phyloP scores from a whole-genome alignment of 2,329 filamentous ascomycete species.

The Daldinia sp. region DNA sequence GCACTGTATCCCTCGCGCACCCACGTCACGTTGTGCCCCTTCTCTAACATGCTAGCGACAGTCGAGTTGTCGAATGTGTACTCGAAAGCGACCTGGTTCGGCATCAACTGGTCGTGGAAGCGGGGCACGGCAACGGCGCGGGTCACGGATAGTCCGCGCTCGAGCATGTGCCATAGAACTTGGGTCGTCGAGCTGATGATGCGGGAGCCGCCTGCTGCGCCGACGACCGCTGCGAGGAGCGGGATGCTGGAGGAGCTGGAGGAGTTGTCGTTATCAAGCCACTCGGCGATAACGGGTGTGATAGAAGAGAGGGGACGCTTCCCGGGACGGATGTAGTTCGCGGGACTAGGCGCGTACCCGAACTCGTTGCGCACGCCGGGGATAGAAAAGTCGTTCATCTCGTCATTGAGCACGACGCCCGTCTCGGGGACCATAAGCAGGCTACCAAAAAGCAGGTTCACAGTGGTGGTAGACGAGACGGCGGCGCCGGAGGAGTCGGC shows the following conservation, averaged over 20 bases:
- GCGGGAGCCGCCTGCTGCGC: conserved; percentile 82
- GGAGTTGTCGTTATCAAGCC: conserved; percentile 53
- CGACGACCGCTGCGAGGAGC: conserved; percentile 75
- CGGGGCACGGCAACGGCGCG: conserved; percentile 75
- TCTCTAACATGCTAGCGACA: conserved; percentile 69
- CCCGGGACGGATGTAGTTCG: conserved; percentile 83
- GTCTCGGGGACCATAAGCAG: conserved; percentile 83
- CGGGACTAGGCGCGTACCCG: conserved; percentile 81
- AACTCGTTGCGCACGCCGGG: conserved; percentile 83
- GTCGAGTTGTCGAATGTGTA: conserved; percentile 74
- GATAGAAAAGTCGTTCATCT: conserved; percentile 87
- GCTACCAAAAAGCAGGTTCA: conserved; percentile 89
- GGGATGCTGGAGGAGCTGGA: conserved; percentile 47
- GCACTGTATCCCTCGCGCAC: conserved; percentile 72
- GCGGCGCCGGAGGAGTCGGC: conserved; percentile 80
- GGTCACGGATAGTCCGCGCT: conserved; percentile 68
- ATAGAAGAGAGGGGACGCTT: conserved; percentile 90
- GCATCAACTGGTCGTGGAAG: conserved; percentile 85
- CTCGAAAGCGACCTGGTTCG: conserved; percentile 77
- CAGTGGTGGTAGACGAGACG: conserved; percentile 84
- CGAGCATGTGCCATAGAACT: conserved; percentile 78
- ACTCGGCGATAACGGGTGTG: conserved; percentile 79
- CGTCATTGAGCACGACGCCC: conserved; percentile 81
- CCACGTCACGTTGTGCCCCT: conserved; percentile 80
- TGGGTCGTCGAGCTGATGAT: conserved; percentile 87